Percentiles rank a stretch among this genome's conserved stretches.
phyloP scores from a whole-genome alignment of 164 flowering plant genomes.

The Sextonia rubra region DNA sequence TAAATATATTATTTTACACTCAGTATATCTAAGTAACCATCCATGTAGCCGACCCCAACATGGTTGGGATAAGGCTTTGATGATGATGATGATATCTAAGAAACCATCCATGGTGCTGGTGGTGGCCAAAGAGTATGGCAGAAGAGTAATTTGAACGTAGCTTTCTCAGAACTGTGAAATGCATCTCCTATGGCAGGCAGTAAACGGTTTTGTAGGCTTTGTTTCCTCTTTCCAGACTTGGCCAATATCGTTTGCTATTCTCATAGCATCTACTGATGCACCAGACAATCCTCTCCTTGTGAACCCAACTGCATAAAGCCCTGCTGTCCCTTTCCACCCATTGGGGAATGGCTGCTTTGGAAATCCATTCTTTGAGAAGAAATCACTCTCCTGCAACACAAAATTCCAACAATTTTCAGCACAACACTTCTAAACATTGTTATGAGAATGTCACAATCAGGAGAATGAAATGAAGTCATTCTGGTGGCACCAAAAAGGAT shows the following conservation, averaged over 20 bases:
- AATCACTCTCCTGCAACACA: constrained; percentile 60
- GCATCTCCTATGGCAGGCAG: constrained; percentile 60
- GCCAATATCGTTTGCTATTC: constrained; percentile 70
- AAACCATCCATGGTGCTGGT: neutral
- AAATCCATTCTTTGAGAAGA: constrained; percentile 68
- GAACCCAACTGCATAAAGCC: constrained; percentile 93
- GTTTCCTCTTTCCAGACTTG: constrained; percentile 80
- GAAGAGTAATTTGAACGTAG: neutral
- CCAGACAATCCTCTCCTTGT: constrained; percentile 89
- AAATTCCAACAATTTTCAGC: constrained; percentile 6
- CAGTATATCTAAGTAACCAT: constrained; percentile 8
- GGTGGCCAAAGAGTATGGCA: neutral
- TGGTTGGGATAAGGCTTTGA: too few species aligned
- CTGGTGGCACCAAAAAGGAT: neutral
- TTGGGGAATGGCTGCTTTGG: constrained; percentile 79
- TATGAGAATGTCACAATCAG: neutral
- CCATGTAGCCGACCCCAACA: too few species aligned
- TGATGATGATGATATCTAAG: too few species aligned
- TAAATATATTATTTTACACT: constrained; percentile 8
- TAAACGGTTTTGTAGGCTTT: constrained; percentile 41
- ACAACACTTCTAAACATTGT: neutral
- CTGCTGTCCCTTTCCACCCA: constrained; percentile 82
- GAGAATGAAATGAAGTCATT: neutral
- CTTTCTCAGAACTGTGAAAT: constrained; percentile 44
- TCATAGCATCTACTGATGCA: constrained; percentile 71